These are phyloP conservation scores for Claviceps pazoutovae DNA, from an alignment of 2,329 filamentous ascomycete species.

Conservation along the genomic window DNA sequence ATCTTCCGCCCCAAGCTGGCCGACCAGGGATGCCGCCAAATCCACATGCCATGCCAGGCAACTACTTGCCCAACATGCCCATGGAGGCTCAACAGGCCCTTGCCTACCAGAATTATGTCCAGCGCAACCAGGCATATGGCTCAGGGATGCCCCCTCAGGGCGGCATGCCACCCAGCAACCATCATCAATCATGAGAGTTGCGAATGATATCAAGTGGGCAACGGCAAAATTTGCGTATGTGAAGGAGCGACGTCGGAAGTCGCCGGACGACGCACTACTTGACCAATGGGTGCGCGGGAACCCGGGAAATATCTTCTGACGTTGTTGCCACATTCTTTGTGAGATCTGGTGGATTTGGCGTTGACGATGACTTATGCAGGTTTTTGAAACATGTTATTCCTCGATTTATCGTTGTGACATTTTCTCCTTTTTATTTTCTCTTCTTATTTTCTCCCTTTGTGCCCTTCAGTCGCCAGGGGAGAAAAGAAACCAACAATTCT, in stretches of 20 bases:
- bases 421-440: conserved; percentile 1
- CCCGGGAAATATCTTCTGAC: conserved; percentile 13
- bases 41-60: conserved; percentile 43
- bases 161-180: conserved; percentile 70
- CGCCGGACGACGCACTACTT: neutral
- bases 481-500: neutral
- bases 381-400: neutral
- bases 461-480: neutral
- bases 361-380: conserved; percentile 23
- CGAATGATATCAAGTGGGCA: conserved; percentile 5
- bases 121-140: conserved; percentile 52
- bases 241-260: neutral
- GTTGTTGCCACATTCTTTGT: conserved; percentile 24
- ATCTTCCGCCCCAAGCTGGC: conserved; percentile 49
- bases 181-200: conserved; percentile 54
- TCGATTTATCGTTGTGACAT: conserved; percentile 10
- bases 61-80: conserved; percentile 50
- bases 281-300: conserved; percentile 11
- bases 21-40: conserved; percentile 53
- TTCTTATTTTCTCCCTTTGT: neutral
- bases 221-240: neutral
- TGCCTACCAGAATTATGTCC: conserved; percentile 73
- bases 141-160: conserved; percentile 67
- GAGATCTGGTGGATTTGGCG: conserved; percentile 30
- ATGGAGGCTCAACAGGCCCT: conserved; percentile 66